Evolutionary conservation across 768 basidiomycete genomes (phyloP), one percentile per base, ranked within the genome.

Genomic region (Chlorophyllum brunneum): DNA sequence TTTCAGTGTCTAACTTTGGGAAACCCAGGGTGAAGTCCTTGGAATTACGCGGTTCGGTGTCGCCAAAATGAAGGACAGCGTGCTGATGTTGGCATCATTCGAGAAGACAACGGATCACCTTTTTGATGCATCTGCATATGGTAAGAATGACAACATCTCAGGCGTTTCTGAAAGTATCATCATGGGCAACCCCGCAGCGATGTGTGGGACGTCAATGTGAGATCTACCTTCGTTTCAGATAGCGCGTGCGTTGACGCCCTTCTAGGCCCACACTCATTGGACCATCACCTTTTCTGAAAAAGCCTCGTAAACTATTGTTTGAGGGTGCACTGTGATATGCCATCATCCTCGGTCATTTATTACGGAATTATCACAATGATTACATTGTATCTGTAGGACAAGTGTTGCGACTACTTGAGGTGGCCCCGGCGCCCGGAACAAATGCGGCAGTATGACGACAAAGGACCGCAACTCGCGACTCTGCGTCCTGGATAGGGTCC

Each of bases 91-190:
- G 61, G 97, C 97, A 8, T 97, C 93, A 22, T 99, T 99, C 68
- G 97, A 99, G 71, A 98, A 98, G 75, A 98, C 97, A 13, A 99
- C 97, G 11, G 97, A 99, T 73, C 97, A 99, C 68, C 72, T 99
- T 54, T 99, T 99, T 70, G 94, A 99, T 63, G 97, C 97, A 2
- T 88, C 97, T 8, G 91, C 97, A 2, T 95, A 88, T 66, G 92
- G 94, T 9, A 98, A 98, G 70, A 92, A 85, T 44, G 97, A 99
- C 63, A 82, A 80, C 51, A 97, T 99, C 48, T 86, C 92, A 26
- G 97, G 97, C 45, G 95, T 99, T 5, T 98, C 97, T 16, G 97
- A 99, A 68, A 98, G 95, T 65, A 99, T 99, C 65, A 98, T 99
- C 68, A 95, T 99, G 93, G 95, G 95, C 27, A 97, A 95, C 62